Evolutionary conservation across 768 basidiomycete species (phyloP).

Genomic region (Boletus rubescentipes): DNA sequence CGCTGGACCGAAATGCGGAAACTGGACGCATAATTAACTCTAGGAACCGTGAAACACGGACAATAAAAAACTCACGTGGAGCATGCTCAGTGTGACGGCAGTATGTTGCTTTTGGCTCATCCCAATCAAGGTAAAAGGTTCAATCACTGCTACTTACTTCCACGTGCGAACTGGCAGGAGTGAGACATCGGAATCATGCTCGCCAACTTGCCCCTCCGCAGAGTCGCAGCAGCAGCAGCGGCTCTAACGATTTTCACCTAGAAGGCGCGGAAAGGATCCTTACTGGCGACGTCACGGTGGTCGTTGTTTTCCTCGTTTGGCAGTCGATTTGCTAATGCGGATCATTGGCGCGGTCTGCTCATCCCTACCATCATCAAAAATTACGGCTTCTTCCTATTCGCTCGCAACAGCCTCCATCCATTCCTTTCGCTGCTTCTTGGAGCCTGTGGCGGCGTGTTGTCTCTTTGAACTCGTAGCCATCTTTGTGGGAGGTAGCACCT

Average conservation of each 20-base stretch:
- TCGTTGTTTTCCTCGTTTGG: too few relatives aligned
- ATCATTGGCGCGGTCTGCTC: too few relatives aligned
- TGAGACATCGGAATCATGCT: constrained; percentile 14
- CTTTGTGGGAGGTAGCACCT: constrained; percentile 42
- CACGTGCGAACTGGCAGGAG: constrained; percentile 1
- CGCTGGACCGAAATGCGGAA: neutral
- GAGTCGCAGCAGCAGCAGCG: too few relatives aligned
- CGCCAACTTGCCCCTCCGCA: constrained; percentile 44
- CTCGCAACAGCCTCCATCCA: constrained; percentile 52
- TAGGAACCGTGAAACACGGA: neutral
- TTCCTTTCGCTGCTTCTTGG: too few relatives aligned
- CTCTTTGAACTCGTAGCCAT: constrained; percentile 33
- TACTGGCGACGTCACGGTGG: too few relatives aligned
- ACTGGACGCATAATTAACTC: neutral
- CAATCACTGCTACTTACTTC: constrained; percentile 28
- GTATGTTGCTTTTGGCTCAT: too few relatives aligned
- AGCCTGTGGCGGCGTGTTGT: constrained; percentile 12
- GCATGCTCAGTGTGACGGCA: too few relatives aligned
- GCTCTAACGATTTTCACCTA: too few relatives aligned
- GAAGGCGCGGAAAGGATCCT: too few relatives aligned
- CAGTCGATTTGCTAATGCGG: too few relatives aligned
- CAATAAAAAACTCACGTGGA: too few relatives aligned
- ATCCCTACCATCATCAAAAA: constrained; percentile 46
- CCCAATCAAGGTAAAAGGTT: neutral
- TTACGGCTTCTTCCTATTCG: constrained; percentile 41